A percentile compares a stretch with the other conserved stretches of the same genome.
Evolutionary conservation across 768 basidiomycete species (phyloP).

Genomic region (Tylopilus intermedius): DNA sequence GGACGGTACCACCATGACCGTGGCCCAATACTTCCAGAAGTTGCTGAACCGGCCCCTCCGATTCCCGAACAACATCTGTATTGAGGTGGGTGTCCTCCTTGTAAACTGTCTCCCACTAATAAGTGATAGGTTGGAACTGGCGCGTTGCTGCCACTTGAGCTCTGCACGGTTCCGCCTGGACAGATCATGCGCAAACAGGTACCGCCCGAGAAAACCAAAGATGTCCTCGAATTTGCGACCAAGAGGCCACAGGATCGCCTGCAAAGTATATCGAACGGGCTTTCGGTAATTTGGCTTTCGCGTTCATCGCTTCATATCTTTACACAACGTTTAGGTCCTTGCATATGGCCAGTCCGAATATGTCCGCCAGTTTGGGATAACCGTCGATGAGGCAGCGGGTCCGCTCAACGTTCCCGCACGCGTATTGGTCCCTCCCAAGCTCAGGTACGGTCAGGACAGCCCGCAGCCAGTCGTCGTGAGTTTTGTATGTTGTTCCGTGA

Average conservation of each 20-base stretch:
- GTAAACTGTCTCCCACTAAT: slow-evolving; percentile 19
- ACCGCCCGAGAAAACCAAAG: slow-evolving; percentile 59
- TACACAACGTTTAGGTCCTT: slow-evolving; percentile 40
- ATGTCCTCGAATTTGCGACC: slow-evolving; percentile 63
- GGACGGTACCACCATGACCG: slow-evolving; percentile 51
- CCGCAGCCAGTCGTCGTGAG: slow-evolving; percentile 55
- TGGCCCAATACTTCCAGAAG: slow-evolving; percentile 57
- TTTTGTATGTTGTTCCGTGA: neutral
- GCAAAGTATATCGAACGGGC: slow-evolving; percentile 47
- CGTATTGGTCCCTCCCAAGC: slow-evolving; percentile 55
- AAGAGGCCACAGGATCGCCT: slow-evolving; percentile 58
- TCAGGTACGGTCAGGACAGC: slow-evolving; percentile 60
- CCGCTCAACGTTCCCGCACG: slow-evolving; percentile 60
- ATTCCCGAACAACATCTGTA: slow-evolving; percentile 61
- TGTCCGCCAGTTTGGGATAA: slow-evolving; percentile 68
- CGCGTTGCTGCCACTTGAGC: slow-evolving; percentile 63
- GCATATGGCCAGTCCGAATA: slow-evolving; percentile 73
- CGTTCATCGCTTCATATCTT: neutral
- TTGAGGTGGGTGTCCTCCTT: slow-evolving; percentile 46
- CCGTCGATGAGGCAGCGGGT: slow-evolving; percentile 44
- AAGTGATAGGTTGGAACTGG: slow-evolving; percentile 49
- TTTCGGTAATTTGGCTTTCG: slow-evolving; percentile 37
- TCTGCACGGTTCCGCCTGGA: slow-evolving; percentile 56
- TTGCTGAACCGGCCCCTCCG: slow-evolving; percentile 50
- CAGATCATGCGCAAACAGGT: slow-evolving; percentile 73